These are phyloP conservation scores for Epichloe coenophiala DNA, from an alignment of 2,329 filamentous ascomycete species.

Conservation along the genomic window DNA sequence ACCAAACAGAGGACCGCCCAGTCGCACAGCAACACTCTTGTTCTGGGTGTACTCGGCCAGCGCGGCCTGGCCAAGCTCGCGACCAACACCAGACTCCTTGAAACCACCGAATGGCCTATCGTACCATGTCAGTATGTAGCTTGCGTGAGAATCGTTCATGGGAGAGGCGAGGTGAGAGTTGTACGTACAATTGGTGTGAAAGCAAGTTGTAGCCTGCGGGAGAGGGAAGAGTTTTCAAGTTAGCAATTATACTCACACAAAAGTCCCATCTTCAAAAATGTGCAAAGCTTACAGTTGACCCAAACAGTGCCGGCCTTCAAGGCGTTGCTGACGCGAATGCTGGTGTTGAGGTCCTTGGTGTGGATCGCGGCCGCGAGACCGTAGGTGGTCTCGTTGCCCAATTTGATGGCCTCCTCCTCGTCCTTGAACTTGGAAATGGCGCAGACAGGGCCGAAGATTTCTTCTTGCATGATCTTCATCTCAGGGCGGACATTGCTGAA, in stretches of 20 bases:
- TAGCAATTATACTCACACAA: not conserved
- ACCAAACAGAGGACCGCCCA: slow-evolving; percentile 12
- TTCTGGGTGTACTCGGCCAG: slow-evolving; percentile 54
- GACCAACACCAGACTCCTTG: slow-evolving; percentile 67
- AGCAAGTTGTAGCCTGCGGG: slow-evolving; percentile 43
- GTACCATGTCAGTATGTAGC: not conserved
- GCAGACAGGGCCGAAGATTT: slow-evolving; percentile 85
- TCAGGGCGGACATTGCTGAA: slow-evolving; percentile 68
- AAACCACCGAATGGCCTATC: slow-evolving; percentile 58
- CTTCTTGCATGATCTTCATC: slow-evolving; percentile 87
- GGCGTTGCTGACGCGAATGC: slow-evolving; percentile 63
- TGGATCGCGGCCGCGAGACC: slow-evolving; percentile 75
- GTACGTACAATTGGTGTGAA: slow-evolving; percentile 5
- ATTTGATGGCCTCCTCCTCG: slow-evolving; percentile 62
- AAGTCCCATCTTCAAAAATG: not conserved
- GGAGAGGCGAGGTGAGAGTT: not conserved
- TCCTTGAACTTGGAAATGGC: slow-evolving; percentile 76
- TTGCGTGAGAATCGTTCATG: not conserved
- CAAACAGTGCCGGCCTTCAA: slow-evolving; percentile 57
- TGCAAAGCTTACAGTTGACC: slow-evolving; percentile 29
- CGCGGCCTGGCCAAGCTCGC: slow-evolving; percentile 59
- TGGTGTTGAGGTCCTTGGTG: slow-evolving; percentile 70
- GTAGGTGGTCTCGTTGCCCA: slow-evolving; percentile 66
- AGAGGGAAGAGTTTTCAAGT: slow-evolving; percentile 9
- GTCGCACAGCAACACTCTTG: slow-evolving; percentile 47